Conservation (phyloP, 1,284 basidiomycete genomes). For the Puccinia novopanici region DNA sequence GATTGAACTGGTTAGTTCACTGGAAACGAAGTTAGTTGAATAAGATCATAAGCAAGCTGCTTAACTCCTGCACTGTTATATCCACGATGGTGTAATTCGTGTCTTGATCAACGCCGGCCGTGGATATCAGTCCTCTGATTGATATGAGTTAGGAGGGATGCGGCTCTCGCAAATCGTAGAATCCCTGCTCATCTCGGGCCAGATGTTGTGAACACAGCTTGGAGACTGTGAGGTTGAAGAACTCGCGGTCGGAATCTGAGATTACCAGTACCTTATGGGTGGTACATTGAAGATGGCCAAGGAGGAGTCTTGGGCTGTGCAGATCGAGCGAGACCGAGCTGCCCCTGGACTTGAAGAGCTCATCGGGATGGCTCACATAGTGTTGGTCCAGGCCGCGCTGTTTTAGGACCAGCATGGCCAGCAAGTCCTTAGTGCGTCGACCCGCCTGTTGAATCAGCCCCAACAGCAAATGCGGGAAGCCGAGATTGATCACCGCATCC, state of each 20-base stretch:
- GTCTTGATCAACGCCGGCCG: conserved; percentile 56
- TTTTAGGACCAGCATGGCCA: conserved; percentile 77
- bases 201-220: too few species aligned
- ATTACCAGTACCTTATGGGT: conserved; percentile 80
- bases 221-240: conserved; percentile 68
- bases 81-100: conserved; percentile 76
- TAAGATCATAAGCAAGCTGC: too few species aligned
- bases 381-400: conserved; percentile 74
- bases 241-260: conserved; percentile 66
- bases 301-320: conserved; percentile 73
- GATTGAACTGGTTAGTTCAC: too few species aligned
- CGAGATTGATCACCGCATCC: conserved; percentile 85
- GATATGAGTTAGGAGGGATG: conserved; percentile 16
- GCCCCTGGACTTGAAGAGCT: conserved; percentile 63
- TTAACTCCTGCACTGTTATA: too few species aligned
- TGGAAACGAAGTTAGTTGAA: too few species aligned
- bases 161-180: conserved; percentile 59
- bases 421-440: conserved; percentile 75
- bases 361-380: conserved; percentile 72
- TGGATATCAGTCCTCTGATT: conserved; percentile 11
- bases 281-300: conserved; percentile 85
- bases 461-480: conserved; percentile 76
- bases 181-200: too few species aligned
- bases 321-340: conserved; percentile 64
- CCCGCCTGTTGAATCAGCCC: conserved; percentile 88